phyloP scores from a whole-genome alignment of 108 stramenopile genomes.

The Parietichytrium sp. region DNA sequence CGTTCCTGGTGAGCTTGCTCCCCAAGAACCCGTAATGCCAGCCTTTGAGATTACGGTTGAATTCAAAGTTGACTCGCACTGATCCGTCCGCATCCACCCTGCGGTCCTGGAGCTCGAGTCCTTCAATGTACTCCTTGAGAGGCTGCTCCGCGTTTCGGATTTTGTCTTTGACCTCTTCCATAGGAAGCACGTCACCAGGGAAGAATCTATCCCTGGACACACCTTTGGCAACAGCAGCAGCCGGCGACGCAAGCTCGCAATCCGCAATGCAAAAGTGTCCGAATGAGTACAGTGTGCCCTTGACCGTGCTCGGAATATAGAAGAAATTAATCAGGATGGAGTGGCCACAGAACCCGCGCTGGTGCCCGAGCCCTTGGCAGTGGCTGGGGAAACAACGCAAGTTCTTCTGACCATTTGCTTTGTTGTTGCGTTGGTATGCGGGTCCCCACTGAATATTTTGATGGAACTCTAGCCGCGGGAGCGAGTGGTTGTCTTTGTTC shows the following conservation, averaged over 20 bases:
- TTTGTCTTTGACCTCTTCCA: neutral
- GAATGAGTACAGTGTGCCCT: neutral
- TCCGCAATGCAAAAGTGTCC: constrained; percentile 36
- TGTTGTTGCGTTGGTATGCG: constrained; percentile 37
- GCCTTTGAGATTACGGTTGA: too few relatives aligned
- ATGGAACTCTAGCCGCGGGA: constrained; percentile 6
- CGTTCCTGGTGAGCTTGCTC: too few relatives aligned
- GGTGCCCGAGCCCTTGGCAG: constrained; percentile 33
- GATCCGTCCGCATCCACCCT: neutral
- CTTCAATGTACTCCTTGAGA: constrained; percentile 35
- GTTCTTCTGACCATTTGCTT: constrained; percentile 29
- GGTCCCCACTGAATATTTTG: constrained; percentile 25
- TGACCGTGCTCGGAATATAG: constrained; percentile 13
- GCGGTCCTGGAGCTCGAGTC: constrained; percentile 6
- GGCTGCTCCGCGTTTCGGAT: constrained; percentile 3
- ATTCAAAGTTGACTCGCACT: constrained; percentile 31
- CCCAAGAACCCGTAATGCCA: too few relatives aligned
- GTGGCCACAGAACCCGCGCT: constrained; percentile 35
- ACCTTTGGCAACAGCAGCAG: constrained; percentile 30
- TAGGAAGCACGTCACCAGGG: neutral
- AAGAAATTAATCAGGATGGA: constrained; percentile 27
- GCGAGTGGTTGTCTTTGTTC: neutral
- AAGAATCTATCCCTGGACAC: neutral
- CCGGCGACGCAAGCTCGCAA: constrained; percentile 10
- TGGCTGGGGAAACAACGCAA: constrained; percentile 34